Base-by-base conservation (phyloP, 192 early-diverging fungal species). In the Pecoramyces ruminantium region DNA sequence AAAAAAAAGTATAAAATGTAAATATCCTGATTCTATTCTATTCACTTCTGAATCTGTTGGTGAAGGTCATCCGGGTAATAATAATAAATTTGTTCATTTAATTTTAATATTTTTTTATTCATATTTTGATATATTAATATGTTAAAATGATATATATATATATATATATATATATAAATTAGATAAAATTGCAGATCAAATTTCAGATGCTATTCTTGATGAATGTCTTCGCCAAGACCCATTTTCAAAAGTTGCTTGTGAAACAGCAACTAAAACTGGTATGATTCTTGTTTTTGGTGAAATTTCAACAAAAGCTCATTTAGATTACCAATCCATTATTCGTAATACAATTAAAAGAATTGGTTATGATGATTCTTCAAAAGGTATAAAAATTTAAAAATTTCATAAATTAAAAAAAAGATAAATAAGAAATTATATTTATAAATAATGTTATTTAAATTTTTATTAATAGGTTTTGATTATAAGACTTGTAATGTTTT, bases 401-500 rank as follows among this genome's bases (percentile, higher is more conserved):
- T n/a, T n/a, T n/a, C n/a, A n/a, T n/a, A n/a, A n/a, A n/a, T n/a
- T n/a, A n/a, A n/a, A n/a, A n/a, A n/a, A n/a, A n/a, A n/a, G n/a
- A n/a, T n/a, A n/a, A n/a, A n/a, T n/a, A n/a, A n/a, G n/a, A n/a
- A n/a, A n/a, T n/a, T n/a, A n/a, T n/a, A n/a, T 34, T 34, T 34
- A 3, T 34, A 34, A 34, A 34, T 34, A 34, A 34, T 34, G 11
- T 6, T 34, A 34, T 34, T 34, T n/a, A n/a, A n/a, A 34, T 34
- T 81, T 83, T 29, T n/a, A 13, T 28, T 21, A 15, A 42, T 80
- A 86, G 87, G 97, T 82, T 99, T 99, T 88, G 97, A 99, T 89
- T 98, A 98, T 94, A 98, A 99, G 93, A 99, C 97, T 85, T 99
- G 97, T 90, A 99, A 99, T 87, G 95, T 99, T 78, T 90, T 99